Evolutionary conservation across 768 basidiomycete genomes (phyloP).

Genomic region (Melanogaster broomeanus): DNA sequence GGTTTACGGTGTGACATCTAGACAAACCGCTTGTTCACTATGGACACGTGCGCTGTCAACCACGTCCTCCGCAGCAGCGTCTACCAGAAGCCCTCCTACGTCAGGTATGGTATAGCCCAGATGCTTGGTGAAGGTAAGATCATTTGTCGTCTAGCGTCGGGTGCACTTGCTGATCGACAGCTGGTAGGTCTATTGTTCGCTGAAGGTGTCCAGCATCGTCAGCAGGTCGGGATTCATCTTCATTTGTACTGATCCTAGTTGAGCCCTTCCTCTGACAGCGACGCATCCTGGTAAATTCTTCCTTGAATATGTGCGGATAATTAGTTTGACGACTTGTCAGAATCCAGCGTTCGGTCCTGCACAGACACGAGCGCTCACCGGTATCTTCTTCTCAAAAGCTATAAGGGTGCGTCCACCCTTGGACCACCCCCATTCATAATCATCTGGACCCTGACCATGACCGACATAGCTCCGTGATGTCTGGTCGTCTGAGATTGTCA

Average conservation of each 20-base stretch:
- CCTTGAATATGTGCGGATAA: too few relatives aligned
- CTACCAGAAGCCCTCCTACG: conserved; percentile 55
- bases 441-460: too few relatives aligned
- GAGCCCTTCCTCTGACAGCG: too few relatives aligned
- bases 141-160: not conserved
- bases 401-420: too few relatives aligned
- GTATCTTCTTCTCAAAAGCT: too few relatives aligned
- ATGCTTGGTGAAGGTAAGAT: conserved; percentile 40
- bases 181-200: conserved; percentile 3
- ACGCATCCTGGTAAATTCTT: too few relatives aligned
- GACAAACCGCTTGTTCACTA: conserved; percentile 49
- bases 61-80: conserved; percentile 58
- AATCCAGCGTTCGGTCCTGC: too few relatives aligned
- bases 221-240: conserved; percentile 30
- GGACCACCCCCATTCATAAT: too few relatives aligned
- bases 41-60: conserved; percentile 61
- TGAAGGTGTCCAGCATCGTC: conserved; percentile 33
- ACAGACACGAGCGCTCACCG: too few relatives aligned
- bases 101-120: conserved; percentile 37
- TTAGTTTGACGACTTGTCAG: too few relatives aligned
- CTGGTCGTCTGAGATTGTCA: conserved; percentile 28
- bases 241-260: too few relatives aligned
- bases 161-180: not conserved
- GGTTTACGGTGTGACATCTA: conserved; percentile 14
- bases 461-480: conserved; percentile 51